Conservation (phyloP, 2,329 filamentous ascomycete species). For the Claviceps africana region DNA sequence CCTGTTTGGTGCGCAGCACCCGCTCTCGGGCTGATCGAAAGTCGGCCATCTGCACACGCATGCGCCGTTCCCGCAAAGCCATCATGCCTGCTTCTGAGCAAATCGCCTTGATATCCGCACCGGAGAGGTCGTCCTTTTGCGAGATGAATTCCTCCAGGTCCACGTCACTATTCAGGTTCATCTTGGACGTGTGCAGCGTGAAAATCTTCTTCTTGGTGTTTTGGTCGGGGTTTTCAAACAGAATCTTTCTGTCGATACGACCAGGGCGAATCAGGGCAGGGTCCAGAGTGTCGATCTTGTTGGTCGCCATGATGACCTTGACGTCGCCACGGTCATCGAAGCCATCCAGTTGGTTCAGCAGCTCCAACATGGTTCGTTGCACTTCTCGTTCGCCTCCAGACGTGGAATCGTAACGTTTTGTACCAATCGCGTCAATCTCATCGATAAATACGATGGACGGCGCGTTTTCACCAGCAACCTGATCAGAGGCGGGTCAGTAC, state of each 20-base stretch:
- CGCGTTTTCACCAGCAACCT: constrained; percentile 88
- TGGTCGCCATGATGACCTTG: constrained; percentile 99
- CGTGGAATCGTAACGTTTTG: constrained; percentile 95
- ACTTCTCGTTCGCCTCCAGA: constrained; percentile 95
- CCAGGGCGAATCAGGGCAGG: constrained; percentile 91
- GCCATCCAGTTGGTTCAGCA: constrained; percentile 95
- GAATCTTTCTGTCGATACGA: constrained; percentile 95
- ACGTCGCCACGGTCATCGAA: constrained; percentile 98
- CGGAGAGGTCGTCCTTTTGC: constrained; percentile 93
- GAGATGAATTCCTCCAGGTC: constrained; percentile 97
- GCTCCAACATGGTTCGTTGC: constrained; percentile 94
- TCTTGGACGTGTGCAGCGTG: constrained; percentile 94
- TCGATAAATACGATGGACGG: constrained; percentile 98
- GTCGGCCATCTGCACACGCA: constrained; percentile 98
- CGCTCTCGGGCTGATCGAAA: constrained; percentile 86
- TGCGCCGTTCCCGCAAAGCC: constrained; percentile 84
- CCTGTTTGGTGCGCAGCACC: constrained; percentile 95
- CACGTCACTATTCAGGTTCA: constrained; percentile 93
- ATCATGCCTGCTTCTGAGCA: constrained; percentile 93
- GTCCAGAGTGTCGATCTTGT: constrained; percentile 98
- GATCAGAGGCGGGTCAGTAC: constrained; percentile 8
- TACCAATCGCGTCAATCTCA: constrained; percentile 97
- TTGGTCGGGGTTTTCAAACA: constrained; percentile 57
- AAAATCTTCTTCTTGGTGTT: constrained; percentile 98
- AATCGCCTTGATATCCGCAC: constrained; percentile 97